A percentile compares a stretch with the other conserved stretches of the same genome.
phyloP scores from a whole-genome alignment of 2,329 filamentous ascomycete species.

The Beauveria sp. region DNA sequence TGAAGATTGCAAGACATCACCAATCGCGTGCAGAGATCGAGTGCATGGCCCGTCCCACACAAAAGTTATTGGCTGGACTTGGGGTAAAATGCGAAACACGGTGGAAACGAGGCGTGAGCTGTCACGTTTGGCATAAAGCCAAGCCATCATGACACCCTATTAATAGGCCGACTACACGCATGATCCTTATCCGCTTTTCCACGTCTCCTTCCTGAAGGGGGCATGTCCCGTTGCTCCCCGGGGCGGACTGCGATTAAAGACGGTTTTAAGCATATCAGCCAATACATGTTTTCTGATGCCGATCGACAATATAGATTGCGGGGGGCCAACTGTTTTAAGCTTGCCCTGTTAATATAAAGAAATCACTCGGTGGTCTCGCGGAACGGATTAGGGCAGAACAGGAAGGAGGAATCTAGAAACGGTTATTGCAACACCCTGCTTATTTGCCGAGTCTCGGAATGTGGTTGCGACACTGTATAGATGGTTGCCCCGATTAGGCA shows the following conservation, averaged over 20 bases:
- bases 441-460: not conserved
- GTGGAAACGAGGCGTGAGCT: not conserved
- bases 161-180: too few relatives aligned
- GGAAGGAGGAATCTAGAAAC: not conserved
- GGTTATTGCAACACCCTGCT: not conserved
- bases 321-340: not conserved
- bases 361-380: not conserved
- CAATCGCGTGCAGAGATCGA: not conserved
- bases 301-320: not conserved
- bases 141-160: too few relatives aligned
- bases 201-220: too few relatives aligned
- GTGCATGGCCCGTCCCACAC: not conserved
- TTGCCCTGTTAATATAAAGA: not conserved
- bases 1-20: not conserved
- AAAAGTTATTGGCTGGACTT: not conserved
- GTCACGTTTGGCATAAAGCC: not conserved
- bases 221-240: too few relatives aligned
- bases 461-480: not conserved
- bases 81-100: not conserved
- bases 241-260: too few relatives aligned
- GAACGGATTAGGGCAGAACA: not conserved
- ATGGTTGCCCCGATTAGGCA: not conserved
- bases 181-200: too few relatives aligned
- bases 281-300: too few relatives aligned
- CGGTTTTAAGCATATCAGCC: too few relatives aligned